These are phyloP conservation scores for Gossypium gossypioides DNA, from an alignment of 441 rosid genomes.

Conservation along the genomic window DNA sequence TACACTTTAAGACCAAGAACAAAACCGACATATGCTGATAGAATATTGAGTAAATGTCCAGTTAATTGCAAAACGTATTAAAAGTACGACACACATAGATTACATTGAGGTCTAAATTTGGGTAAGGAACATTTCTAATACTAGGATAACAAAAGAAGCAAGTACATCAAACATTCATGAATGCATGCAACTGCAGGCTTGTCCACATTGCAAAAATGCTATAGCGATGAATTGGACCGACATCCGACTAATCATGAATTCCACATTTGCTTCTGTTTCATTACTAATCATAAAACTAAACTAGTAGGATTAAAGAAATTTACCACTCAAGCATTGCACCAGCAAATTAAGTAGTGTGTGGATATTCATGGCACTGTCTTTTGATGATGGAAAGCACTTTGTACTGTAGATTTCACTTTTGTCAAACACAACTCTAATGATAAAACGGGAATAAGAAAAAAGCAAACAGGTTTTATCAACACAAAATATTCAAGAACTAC, in stretches of 20 bases:
- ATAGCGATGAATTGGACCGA: conserved; percentile 10
- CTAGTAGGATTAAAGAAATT: conserved; percentile 13
- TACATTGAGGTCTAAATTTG: background rate
- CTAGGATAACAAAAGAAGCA: conserved; percentile 14
- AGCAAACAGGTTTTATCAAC: conserved; percentile 8
- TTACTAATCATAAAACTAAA: conserved; percentile 19
- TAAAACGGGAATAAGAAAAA: background rate
- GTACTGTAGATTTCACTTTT: conserved; percentile 24
- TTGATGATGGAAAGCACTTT: conserved; percentile 12
- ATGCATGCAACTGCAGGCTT: conserved; percentile 18
- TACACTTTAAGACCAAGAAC: background rate
- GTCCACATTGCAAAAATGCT: conserved; percentile 18
- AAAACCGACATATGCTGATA: background rate
- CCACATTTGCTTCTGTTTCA: conserved; percentile 26
- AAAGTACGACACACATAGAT: no score
- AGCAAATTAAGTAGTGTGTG: background rate
- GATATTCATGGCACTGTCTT: background rate
- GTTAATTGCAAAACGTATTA: conserved; percentile 6
- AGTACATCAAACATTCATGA: conserved; percentile 19
- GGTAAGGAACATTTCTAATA: conserved; percentile 5
- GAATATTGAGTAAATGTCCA: background rate
- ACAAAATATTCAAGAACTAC: conserved; percentile 11
- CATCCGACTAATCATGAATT: conserved; percentile 24
- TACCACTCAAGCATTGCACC: background rate
- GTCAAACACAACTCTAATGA: conserved; percentile 12